Evolutionary conservation across 306 rosid species (phyloP), one percentile per base, ranked within the genome.

Genomic region (Corylus avellana): DNA sequence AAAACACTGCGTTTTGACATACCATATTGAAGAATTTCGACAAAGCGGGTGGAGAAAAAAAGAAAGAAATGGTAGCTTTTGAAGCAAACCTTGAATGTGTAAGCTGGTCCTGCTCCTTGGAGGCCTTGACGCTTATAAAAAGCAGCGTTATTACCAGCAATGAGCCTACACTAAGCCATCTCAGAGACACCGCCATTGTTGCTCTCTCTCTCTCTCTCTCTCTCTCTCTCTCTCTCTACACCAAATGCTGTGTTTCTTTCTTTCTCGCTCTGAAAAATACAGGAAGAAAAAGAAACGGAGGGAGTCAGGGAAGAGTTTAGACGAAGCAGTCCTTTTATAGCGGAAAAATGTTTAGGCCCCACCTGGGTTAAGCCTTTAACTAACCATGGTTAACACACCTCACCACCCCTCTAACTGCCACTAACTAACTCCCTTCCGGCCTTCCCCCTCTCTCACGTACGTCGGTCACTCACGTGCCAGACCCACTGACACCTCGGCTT

Each of bases 371-470:
- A 16, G 14, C 74, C 1, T 20, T 17, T 3, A 18, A 22, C 67
- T 82, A 85, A 90, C 92, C 87, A 76, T 78, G 88, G 92, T 92
- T 87, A 75, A 81, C 87, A 53, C 17, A 18, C 76, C 51, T 12
- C 9, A 74, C 49, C 84, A 85, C 90, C 37, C 37, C 82, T 56
- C 83, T 86, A 91, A 91, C 97, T 63, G 89, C 85, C 91, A 67
- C 81, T 89, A 90, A 92, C 91, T 68, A 83, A 85, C 81, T 81
- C 7, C 46, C 46, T 29, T 5, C 61, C 20, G 67, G 0, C 16
- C 4, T 17, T 7, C 55, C 17, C 54, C 2, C 55, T 55, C 57
- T 81, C 67, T 83, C 88, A 32, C 10, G 10, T 51, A 86, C 70
- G 79, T 85, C 84, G 87, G 85, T 81, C 80, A 49, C 76, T 87